Conservation (phyloP, 2,329 filamentous ascomycete species). For the Aspergillus amoenus region DNA sequence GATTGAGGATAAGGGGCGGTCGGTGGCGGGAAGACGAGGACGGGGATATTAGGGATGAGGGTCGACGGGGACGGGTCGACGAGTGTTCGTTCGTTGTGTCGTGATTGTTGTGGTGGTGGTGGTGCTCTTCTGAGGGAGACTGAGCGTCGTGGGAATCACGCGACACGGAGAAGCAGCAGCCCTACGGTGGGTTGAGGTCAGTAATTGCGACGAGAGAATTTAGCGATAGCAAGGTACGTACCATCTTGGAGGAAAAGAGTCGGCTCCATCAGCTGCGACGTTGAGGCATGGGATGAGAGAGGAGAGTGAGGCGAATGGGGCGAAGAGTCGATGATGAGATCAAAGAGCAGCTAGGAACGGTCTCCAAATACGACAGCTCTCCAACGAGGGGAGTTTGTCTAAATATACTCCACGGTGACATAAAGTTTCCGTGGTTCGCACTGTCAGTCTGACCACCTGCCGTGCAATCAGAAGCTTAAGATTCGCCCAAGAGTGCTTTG, state of each 20-base stretch:
- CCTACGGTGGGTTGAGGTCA: slow-evolving; percentile 24
- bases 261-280: slow-evolving; percentile 27
- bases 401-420: not conserved
- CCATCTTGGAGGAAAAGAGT: slow-evolving; percentile 35
- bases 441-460: slow-evolving; percentile 4
- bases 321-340: not conserved
- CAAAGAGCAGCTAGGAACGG: not conserved
- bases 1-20: slow-evolving; percentile 10
- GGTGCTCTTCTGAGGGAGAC: slow-evolving; percentile 23
- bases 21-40: not conserved
- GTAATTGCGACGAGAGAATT: not conserved
- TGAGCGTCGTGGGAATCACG: slow-evolving; percentile 30
- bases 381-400: slow-evolving; percentile 5
- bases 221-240: slow-evolving; percentile 21
- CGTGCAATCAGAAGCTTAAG: slow-evolving; percentile 4
- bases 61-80: slow-evolving; percentile 2
- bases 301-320: not conserved
- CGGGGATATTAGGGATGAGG: not conserved
- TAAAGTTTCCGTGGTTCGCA: slow-evolving; percentile 5
- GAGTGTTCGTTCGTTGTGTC: not conserved
- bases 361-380: not conserved
- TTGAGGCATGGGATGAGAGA: slow-evolving; percentile 3
- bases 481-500: not conserved
- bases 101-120: not conserved
- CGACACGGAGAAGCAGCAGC: slow-evolving; percentile 42